Evolutionary conservation across 495 filamentous ascomycete species (phyloP).

Genomic region (Pseudomonodictys pantanalensis): DNA sequence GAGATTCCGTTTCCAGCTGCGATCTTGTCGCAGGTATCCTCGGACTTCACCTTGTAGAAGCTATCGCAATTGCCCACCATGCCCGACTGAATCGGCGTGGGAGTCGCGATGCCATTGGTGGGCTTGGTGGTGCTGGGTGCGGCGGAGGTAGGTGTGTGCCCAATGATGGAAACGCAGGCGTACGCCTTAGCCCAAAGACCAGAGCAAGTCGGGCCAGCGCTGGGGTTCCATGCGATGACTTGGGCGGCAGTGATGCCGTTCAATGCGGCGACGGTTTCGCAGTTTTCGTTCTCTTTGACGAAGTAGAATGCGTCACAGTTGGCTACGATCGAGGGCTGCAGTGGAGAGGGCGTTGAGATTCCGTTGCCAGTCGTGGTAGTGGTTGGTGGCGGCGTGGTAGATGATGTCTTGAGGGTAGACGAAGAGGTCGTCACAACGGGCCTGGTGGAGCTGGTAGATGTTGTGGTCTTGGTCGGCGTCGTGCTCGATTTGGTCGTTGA

Average conservation of each 20-base stretch:
- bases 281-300: not conserved
- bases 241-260: not conserved
- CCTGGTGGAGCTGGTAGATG: too few relatives aligned
- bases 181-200: not conserved
- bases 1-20: not conserved
- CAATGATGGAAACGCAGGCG: not conserved
- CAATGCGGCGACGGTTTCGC: not conserved
- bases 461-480: not conserved
- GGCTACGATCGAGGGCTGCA: not conserved
- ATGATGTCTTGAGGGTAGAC: not conserved
- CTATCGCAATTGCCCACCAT: conserved; percentile 9
- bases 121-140: not conserved
- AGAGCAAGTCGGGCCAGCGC: not conserved
- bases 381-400: not conserved
- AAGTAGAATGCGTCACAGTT: not conserved
- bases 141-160: not conserved
- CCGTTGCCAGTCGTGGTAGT: not conserved
- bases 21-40: not conserved
- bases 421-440: not conserved
- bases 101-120: not conserved
- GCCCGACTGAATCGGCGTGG: not conserved
- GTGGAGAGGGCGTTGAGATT: not conserved
- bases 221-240: not conserved
- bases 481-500: not conserved
- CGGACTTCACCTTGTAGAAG: not conserved